Conservation (phyloP, 768 basidiomycete species). For the Cantharellus cinnabarinus region DNA sequence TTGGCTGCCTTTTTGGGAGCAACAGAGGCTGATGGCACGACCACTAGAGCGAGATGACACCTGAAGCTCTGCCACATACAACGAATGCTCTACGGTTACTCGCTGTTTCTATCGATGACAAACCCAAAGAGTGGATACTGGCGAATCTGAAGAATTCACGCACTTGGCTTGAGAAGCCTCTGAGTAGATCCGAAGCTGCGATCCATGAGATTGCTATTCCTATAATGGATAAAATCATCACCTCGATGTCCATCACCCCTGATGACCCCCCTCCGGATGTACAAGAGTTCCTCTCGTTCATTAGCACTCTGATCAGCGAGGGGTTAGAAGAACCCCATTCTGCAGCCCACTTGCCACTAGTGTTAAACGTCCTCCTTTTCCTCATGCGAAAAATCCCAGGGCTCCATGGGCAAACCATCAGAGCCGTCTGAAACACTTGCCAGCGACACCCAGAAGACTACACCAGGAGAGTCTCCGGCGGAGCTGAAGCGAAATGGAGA, state of each 20-base stretch:
- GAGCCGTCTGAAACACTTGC: too few relatives aligned
- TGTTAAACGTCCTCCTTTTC: conserved; percentile 71
- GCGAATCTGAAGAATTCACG: conserved; percentile 52
- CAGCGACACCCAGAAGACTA: too few relatives aligned
- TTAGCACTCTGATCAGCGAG: conserved; percentile 55
- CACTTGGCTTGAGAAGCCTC: conserved; percentile 71
- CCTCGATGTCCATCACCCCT: conserved; percentile 32
- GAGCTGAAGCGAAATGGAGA: too few relatives aligned
- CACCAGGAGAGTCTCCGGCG: too few relatives aligned
- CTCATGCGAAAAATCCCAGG: conserved; percentile 52
- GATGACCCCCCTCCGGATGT: too few relatives aligned
- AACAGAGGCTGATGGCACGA: conserved; percentile 27
- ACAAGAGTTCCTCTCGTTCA: conserved; percentile 57
- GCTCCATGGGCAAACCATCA: too few relatives aligned
- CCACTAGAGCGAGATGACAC: conserved; percentile 4
- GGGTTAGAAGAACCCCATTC: conserved; percentile 70
- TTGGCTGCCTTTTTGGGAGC: too few relatives aligned
- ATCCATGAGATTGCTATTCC: conserved; percentile 70
- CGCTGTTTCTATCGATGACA: conserved; percentile 64
- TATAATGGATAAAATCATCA: conserved; percentile 62
- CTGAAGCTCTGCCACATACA: conserved; percentile 1
- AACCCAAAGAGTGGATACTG: conserved; percentile 64
- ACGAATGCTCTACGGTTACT: conserved; percentile 72
- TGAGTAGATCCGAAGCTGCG: conserved; percentile 54
- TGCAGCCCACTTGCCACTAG: conserved; percentile 49